phyloP scores from a whole-genome alignment of 495 filamentous ascomycete species.

The Penicillium robsamsonii region DNA sequence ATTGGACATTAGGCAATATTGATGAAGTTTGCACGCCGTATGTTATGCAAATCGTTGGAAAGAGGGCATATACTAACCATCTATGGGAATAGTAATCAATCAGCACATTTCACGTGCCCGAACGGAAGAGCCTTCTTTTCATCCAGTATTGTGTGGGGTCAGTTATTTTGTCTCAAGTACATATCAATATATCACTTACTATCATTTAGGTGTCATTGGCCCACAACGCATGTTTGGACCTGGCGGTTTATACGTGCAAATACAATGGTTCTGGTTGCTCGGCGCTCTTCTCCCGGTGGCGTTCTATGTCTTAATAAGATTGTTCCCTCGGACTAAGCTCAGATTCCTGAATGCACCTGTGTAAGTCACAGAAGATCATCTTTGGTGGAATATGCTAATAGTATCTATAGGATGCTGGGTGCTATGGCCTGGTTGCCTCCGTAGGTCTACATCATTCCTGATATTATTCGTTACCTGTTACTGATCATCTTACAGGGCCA shows the following conservation, averaged over 20 bases:
- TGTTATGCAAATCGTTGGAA: slow-evolving; percentile 25
- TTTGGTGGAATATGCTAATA: neutral
- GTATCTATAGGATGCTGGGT: slow-evolving; percentile 52
- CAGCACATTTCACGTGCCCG: slow-evolving; percentile 54
- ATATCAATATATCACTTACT: neutral
- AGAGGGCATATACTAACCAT: neutral
- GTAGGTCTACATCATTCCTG: slow-evolving; percentile 10
- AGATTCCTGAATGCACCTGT: slow-evolving; percentile 54
- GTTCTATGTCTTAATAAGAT: slow-evolving; percentile 48
- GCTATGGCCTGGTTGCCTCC: slow-evolving; percentile 55
- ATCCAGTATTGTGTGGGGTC: slow-evolving; percentile 55
- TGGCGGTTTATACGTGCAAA: slow-evolving; percentile 53
- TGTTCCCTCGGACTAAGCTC: slow-evolving; percentile 46
- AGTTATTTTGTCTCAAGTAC: neutral
- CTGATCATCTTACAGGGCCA: slow-evolving; percentile 33
- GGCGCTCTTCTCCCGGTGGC: slow-evolving; percentile 52
- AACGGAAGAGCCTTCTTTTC: slow-evolving; percentile 60
- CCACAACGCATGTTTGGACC: slow-evolving; percentile 61
- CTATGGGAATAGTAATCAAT: slow-evolving; percentile 24
- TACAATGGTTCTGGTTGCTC: slow-evolving; percentile 56
- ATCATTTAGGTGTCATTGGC: slow-evolving; percentile 53
- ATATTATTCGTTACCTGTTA: neutral
- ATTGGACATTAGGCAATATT: slow-evolving; percentile 57
- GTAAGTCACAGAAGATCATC: slow-evolving; percentile 9
- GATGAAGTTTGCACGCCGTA: slow-evolving; percentile 53